Conservation (phyloP, 73 alveolate species). For the Tetrahymena malaccensis region DNA sequence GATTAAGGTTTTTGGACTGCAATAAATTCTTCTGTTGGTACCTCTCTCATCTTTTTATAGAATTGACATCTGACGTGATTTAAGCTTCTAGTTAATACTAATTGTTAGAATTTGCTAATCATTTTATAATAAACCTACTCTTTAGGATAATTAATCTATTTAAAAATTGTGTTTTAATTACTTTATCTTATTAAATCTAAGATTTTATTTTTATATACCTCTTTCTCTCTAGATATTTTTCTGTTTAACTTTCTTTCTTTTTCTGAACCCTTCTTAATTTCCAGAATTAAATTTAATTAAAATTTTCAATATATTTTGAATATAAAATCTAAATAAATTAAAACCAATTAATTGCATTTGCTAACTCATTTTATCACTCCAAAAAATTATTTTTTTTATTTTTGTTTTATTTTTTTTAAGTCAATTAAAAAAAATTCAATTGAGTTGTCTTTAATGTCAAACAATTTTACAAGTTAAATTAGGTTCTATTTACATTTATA, state of each 20-base stretch:
- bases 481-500: not conserved
- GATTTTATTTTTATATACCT: not conserved
- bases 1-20: not conserved
- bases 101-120: not conserved
- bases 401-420: too few relatives aligned
- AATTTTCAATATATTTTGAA: not conserved
- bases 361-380: not conserved
- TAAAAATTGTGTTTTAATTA: not conserved
- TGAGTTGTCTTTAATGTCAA: too few relatives aligned
- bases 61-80: not conserved
- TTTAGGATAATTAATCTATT: not conserved
- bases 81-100: not conserved
- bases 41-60: not conserved
- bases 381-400: too few relatives aligned
- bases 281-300: not conserved
- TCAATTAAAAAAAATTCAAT: too few relatives aligned
- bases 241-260: not conserved
- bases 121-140: not conserved
- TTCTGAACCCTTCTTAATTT: not conserved
- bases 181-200: not conserved
- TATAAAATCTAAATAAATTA: too few relatives aligned
- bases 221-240: not conserved
- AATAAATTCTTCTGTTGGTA: not conserved
- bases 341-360: not conserved
- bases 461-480: too few relatives aligned